These are phyloP conservation scores for Incumbomyces lentus DNA, from an alignment of 2,329 filamentous ascomycete species.

Conservation along the genomic window DNA sequence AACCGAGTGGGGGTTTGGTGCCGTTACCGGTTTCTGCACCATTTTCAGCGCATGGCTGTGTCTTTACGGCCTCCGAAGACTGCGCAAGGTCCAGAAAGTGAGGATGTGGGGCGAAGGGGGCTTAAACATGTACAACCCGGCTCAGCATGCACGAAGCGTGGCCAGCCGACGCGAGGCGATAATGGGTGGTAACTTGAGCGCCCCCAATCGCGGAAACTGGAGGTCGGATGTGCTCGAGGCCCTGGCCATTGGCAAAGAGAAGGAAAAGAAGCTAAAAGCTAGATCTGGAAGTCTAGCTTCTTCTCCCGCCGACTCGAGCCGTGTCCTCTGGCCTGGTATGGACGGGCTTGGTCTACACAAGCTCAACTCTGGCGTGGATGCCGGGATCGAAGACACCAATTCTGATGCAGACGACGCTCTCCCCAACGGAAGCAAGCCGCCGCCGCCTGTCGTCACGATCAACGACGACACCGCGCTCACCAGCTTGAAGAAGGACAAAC, in stretches of 20 bases:
- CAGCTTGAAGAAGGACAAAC: not conserved
- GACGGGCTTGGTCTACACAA: conserved; percentile 21
- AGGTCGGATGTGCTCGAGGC: conserved; percentile 35
- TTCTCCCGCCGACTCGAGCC: conserved; percentile 2
- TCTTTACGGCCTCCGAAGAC: conserved; percentile 70
- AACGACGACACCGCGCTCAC: conserved; percentile 1
- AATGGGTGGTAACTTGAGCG: conserved; percentile 12
- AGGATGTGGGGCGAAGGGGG: conserved; percentile 65
- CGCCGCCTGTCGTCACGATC: not conserved
- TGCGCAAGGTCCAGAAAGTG: conserved; percentile 76
- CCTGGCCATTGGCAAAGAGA: conserved; percentile 27
- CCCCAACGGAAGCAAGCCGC: conserved; percentile 1
- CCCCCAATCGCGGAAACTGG: conserved; percentile 29
- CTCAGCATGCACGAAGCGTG: conserved; percentile 8
- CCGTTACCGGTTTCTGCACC: conserved; percentile 61
- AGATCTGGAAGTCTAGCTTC: not conserved
- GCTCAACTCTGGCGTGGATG: not conserved
- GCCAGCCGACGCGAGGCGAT: not conserved
- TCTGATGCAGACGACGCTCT: conserved; percentile 2
- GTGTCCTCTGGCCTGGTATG: conserved; percentile 22
- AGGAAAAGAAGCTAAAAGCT: not conserved
- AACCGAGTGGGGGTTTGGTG: conserved; percentile 72
- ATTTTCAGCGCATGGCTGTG: conserved; percentile 67
- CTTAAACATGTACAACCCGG: conserved; percentile 2
- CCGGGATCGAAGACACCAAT: conserved; percentile 1